phyloP scores from a whole-genome alignment of 1,284 basidiomycete species.

The Inonotus hispidus region DNA sequence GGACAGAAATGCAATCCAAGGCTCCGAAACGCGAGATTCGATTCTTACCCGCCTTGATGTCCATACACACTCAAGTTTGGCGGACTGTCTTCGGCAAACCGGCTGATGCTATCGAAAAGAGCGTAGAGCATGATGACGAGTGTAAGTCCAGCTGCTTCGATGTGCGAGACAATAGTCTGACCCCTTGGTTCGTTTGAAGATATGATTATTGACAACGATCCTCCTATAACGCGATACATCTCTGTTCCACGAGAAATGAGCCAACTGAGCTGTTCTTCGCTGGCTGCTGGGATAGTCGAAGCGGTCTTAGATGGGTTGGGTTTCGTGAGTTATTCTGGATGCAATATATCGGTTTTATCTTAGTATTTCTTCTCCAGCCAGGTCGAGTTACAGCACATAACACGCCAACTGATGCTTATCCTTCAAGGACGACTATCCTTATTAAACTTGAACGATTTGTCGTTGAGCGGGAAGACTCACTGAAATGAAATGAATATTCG shows the following conservation, averaged over 20 bases:
- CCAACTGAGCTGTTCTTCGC: conserved; percentile 91
- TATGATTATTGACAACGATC: conserved; percentile 98
- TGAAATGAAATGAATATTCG: conserved; percentile 42
- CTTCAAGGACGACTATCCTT: conserved; percentile 84
- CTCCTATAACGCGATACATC: conserved; percentile 85
- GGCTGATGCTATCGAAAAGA: conserved; percentile 93
- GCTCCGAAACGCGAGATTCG: conserved; percentile 84
- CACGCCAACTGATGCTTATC: conserved; percentile 77
- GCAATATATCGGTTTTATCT: conserved; percentile 1
- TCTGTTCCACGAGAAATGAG: conserved; percentile 94
- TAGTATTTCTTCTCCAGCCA: conserved; percentile 51
- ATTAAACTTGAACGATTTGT: conserved; percentile 92
- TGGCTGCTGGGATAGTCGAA: conserved; percentile 96
- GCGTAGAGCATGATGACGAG: conserved; percentile 93
- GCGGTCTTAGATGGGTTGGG: conserved; percentile 94
- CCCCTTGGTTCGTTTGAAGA: conserved; percentile 42
- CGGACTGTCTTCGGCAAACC: conserved; percentile 88
- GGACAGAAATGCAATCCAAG: conserved; percentile 65
- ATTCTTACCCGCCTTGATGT: conserved; percentile 84
- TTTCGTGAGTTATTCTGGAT: conserved; percentile 62
- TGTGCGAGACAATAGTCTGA: not conserved
- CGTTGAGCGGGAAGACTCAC: conserved; percentile 80
- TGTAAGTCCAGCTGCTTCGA: conserved; percentile 51
- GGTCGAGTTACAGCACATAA: conserved; percentile 96
- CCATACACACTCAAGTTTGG: conserved; percentile 92